Base-by-base conservation (phyloP, 1,284 basidiomycete genomes). In the Leccinum ponderosum region DNA sequence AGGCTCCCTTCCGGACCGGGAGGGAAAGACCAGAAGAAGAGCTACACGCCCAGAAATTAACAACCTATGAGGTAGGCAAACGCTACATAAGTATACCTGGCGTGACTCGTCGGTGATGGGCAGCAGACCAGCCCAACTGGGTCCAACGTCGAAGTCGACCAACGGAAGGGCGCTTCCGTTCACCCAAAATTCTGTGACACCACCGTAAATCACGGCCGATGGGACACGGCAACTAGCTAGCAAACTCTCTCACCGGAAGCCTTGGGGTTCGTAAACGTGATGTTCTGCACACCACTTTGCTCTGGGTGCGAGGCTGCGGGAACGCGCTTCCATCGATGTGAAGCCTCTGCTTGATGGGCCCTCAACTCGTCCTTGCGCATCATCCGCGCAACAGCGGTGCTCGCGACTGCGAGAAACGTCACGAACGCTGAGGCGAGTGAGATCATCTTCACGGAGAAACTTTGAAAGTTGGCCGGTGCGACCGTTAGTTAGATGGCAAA, bases 1-100 rank as follows among this genome's bases (percentile, higher is more conserved):
- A 83, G 69, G 59, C 85, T 89, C 11, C 87, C 87, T 68, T 86
- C 76, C 8, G 87, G 87, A 6, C 87, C 88, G 1, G 90, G 86
- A 48, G 91, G 91, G 77, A 92, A 93, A 75, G 92, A 89, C 93
- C 91, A 94, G 76, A 94, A 94, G 80, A 90, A 94, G 8, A 93
- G 79, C 87, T 93, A 58, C 2, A 39, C 20, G 50, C 51, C 53
- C 27, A 53, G 42, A 87, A 90, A 65, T 86, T 80, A 48, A 48
- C 7, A 22, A 22, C 85, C 81, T 74, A 90, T 81, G 69, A 93
- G 93, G 76, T 91, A 93, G 51, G 84, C 58, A 48, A 15, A 48
- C 3, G 0, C 2, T 15, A 15, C 22, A 11, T 15, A 3, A 1
- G 22, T 25, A 25, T 62, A 87, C 87, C 80, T 93, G 80, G 39